phyloP scores from a whole-genome alignment of 1,139 yeast genomes.

The Yamadazyma jaroonii region DNA sequence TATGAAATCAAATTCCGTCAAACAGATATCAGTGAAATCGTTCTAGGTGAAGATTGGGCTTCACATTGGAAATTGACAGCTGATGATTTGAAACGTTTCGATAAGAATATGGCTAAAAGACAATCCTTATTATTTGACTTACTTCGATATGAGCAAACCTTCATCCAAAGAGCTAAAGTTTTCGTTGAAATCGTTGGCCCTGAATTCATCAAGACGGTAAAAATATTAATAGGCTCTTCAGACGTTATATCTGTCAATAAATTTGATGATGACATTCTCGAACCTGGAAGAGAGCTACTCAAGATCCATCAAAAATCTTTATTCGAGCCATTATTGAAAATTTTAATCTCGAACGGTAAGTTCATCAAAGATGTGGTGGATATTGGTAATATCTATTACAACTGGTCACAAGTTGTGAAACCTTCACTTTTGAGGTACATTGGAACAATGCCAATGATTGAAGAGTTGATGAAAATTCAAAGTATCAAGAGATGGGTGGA shows the following conservation, averaged over 20 bases:
- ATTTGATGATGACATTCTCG: slow-evolving; percentile 60
- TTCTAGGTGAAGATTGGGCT: slow-evolving; percentile 64
- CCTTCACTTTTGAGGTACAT: slow-evolving; percentile 61
- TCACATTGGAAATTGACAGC: slow-evolving; percentile 68
- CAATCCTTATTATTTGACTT: slow-evolving; percentile 80
- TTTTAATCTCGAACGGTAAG: slow-evolving; percentile 56
- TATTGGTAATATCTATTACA: slow-evolving; percentile 60
- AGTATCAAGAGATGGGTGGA: slow-evolving; percentile 53
- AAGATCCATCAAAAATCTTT: slow-evolving; percentile 55
- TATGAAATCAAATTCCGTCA: slow-evolving; percentile 33
- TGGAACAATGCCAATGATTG: slow-evolving; percentile 35
- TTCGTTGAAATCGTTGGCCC: slow-evolving; percentile 53
- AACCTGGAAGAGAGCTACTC: slow-evolving; percentile 60
- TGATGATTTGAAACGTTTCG: slow-evolving; percentile 53
- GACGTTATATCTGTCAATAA: slow-evolving; percentile 35
- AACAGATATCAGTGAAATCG: slow-evolving; percentile 36
- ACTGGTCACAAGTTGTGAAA: slow-evolving; percentile 60
- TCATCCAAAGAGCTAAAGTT: slow-evolving; percentile 64
- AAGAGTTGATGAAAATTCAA: slow-evolving; percentile 37
- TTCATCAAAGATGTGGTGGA: slow-evolving; percentile 50
- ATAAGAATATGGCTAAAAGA: slow-evolving; percentile 54
- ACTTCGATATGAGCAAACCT: slow-evolving; percentile 72
- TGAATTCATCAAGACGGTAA: slow-evolving; percentile 48
- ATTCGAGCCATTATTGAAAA: slow-evolving; percentile 48
- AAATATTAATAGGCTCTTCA: slow-evolving; percentile 32